Evolutionary conservation across 345 rosid species (phyloP).

Genomic region (Gossypium thurberi): DNA sequence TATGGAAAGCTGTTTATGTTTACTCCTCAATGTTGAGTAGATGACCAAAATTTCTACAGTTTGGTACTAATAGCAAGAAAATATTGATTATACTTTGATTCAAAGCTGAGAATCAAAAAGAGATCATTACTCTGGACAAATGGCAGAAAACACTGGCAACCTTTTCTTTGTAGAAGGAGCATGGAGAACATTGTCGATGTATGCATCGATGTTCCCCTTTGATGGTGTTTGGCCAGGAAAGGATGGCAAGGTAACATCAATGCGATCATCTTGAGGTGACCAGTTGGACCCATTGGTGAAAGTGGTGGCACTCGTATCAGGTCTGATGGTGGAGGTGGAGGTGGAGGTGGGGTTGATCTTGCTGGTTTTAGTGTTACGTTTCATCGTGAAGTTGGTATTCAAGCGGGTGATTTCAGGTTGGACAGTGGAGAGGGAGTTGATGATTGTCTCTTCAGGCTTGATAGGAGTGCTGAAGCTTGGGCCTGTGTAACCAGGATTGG

Average conservation of each 20-base stretch:
- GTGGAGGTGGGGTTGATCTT: neutral
- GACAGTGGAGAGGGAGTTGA: neutral
- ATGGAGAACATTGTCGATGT: conserved; percentile 25
- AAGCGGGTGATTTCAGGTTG: conserved; percentile 10
- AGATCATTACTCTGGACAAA: conserved; percentile 22
- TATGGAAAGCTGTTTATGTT: neutral
- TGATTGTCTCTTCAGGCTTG: neutral
- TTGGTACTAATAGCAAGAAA: neutral
- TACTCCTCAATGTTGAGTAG: neutral
- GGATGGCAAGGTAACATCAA: conserved; percentile 31
- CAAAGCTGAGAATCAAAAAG: neutral
- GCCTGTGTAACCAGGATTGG: neutral
- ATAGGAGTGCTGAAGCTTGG: neutral
- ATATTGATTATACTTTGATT: neutral
- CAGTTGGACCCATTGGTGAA: conserved; percentile 24
- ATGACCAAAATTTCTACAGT: neutral
- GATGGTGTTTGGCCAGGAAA: conserved; percentile 18
- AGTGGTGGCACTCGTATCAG: neutral
- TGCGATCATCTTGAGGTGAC: conserved; percentile 69
- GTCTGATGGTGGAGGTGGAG: neutral
- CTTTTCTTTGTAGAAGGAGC: conserved; percentile 33
- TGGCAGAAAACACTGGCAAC: conserved; percentile 31
- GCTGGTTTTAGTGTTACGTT: conserved; percentile 9
- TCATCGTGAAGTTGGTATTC: conserved; percentile 7
- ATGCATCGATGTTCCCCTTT: conserved; percentile 25